These are phyloP conservation scores for Trifolium pratense DNA, from an alignment of 306 rosid species.

Conservation along the genomic window DNA sequence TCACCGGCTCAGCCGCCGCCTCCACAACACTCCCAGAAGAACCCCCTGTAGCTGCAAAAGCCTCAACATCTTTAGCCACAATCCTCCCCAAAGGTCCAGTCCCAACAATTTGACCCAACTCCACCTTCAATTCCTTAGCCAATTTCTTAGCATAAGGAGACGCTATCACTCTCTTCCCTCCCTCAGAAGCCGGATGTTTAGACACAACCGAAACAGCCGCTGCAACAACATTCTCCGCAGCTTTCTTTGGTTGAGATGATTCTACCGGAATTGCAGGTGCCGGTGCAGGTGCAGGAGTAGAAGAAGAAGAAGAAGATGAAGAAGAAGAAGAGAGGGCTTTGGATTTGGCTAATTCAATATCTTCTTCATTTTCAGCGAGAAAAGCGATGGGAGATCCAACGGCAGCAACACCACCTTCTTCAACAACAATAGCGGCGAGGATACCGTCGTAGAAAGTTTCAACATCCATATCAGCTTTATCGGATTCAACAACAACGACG, in stretches of 20 bases:
- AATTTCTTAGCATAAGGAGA: slow-evolving; percentile 96
- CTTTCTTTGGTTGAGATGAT: slow-evolving; percentile 47
- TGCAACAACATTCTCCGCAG: neutral
- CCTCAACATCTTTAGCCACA: slow-evolving; percentile 94
- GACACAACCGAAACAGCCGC: slow-evolving; percentile 51
- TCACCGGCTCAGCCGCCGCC: neutral
- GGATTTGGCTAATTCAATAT: slow-evolving; percentile 73
- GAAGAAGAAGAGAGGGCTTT: slow-evolving; percentile 58
- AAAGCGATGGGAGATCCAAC: slow-evolving; percentile 94
- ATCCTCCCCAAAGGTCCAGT: slow-evolving; percentile 89
- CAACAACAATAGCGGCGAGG: slow-evolving; percentile 92
- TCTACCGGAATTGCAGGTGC: slow-evolving; percentile 1
- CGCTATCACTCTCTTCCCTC: slow-evolving; percentile 88
- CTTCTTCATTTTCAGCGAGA: slow-evolving; percentile 83
- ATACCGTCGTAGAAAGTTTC: slow-evolving; percentile 97
- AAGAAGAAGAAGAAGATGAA: slow-evolving; percentile 27
- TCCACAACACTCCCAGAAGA: slow-evolving; percentile 23
- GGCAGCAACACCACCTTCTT: slow-evolving; percentile 81
- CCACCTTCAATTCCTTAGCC: slow-evolving; percentile 85
- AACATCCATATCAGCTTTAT: slow-evolving; percentile 98
- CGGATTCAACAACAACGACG: slow-evolving; percentile 97
- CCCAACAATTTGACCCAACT: slow-evolving; percentile 66
- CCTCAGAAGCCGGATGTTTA: slow-evolving; percentile 87
- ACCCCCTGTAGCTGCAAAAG: slow-evolving; percentile 48
- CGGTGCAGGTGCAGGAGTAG: neutral